Evolutionary conservation across 2,329 filamentous ascomycete genomes (phyloP).

Genomic region (Xylaria sp.): DNA sequence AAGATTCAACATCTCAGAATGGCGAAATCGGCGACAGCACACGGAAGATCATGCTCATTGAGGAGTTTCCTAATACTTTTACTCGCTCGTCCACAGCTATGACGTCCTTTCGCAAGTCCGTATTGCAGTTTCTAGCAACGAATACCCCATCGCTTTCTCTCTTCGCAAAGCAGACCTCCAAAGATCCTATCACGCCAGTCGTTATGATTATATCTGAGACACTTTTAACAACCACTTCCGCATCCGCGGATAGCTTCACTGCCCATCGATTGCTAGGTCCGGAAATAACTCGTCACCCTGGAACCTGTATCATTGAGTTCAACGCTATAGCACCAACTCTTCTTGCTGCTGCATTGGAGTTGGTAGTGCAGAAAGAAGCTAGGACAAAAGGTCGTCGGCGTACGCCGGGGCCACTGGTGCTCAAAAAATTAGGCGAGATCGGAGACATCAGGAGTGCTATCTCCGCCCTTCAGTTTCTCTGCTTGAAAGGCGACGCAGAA

Average conservation of each 20-base stretch:
- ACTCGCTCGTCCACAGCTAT: constrained; percentile 71
- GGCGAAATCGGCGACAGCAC: constrained; percentile 33
- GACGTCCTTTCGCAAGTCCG: constrained; percentile 76
- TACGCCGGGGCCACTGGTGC: constrained; percentile 80
- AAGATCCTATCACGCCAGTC: constrained; percentile 72
- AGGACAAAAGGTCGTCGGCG: constrained; percentile 77
- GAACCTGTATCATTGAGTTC: constrained; percentile 85
- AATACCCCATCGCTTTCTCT: constrained; percentile 67
- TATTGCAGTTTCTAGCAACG: constrained; percentile 78
- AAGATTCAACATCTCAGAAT: constrained; percentile 34
- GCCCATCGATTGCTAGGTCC: constrained; percentile 89
- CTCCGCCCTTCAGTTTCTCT: constrained; percentile 91
- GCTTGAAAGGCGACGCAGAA: constrained; percentile 79
- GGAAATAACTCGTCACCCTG: constrained; percentile 83
- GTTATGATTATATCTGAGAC: constrained; percentile 94
- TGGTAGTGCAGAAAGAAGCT: constrained; percentile 86
- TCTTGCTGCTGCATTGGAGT: constrained; percentile 83
- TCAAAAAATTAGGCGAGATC: constrained; percentile 83
- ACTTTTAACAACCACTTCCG: constrained; percentile 83
- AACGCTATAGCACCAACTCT: constrained; percentile 90
- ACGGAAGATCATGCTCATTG: constrained; percentile 75
- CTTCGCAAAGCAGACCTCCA: constrained; percentile 55
- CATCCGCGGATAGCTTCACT: constrained; percentile 90
- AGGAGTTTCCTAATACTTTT: constrained; percentile 84
- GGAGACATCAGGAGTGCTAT: constrained; percentile 95